These are phyloP conservation scores for Beauveria sp. DNA, from an alignment of 2,329 filamentous ascomycete species.

Conservation along the genomic window DNA sequence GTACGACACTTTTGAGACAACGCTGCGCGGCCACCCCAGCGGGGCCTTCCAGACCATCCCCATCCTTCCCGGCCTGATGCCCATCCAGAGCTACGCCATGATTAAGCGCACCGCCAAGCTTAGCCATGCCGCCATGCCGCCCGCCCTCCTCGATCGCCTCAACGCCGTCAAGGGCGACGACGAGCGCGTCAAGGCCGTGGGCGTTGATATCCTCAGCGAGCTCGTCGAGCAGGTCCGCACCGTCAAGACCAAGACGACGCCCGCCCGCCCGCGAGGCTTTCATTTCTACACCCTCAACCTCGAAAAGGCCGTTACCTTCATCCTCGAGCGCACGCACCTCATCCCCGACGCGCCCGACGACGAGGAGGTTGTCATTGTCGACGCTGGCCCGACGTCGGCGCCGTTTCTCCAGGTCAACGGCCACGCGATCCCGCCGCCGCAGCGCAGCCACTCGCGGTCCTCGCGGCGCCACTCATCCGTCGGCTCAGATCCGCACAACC, in stretches of 20 bases:
- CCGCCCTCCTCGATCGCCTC: slow-evolving; percentile 59
- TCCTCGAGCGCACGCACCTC: slow-evolving; percentile 76
- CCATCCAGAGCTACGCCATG: slow-evolving; percentile 95
- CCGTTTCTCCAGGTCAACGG: slow-evolving; percentile 42
- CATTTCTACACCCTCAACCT: slow-evolving; percentile 97
- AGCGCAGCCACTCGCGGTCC: slow-evolving; percentile 27
- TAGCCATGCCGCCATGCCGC: slow-evolving; percentile 78
- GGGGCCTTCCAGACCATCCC: slow-evolving; percentile 78
- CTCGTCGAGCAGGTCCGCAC: slow-evolving; percentile 72
- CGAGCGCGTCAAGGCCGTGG: slow-evolving; percentile 70
- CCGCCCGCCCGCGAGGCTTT: slow-evolving; percentile 62
- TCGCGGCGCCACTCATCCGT: slow-evolving; percentile 66
- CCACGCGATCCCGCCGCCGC: slow-evolving; percentile 21
- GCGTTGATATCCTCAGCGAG: slow-evolving; percentile 76
- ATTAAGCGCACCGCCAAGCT: slow-evolving; percentile 89
- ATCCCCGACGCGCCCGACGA: slow-evolving; percentile 59
- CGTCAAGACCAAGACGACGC: slow-evolving; percentile 47
- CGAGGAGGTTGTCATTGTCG: slow-evolving; percentile 42
- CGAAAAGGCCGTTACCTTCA: slow-evolving; percentile 91
- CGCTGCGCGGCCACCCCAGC: slow-evolving; percentile 71
- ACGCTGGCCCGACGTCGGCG: slow-evolving; percentile 31
- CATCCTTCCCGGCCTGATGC: slow-evolving; percentile 94
- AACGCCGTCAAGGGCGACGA: slow-evolving; percentile 71
- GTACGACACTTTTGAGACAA: slow-evolving; percentile 72
- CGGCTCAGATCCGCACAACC: slow-evolving; percentile 79